Base-by-base conservation (phyloP, 2,329 filamentous ascomycete species). In the Penicillium freii region DNA sequence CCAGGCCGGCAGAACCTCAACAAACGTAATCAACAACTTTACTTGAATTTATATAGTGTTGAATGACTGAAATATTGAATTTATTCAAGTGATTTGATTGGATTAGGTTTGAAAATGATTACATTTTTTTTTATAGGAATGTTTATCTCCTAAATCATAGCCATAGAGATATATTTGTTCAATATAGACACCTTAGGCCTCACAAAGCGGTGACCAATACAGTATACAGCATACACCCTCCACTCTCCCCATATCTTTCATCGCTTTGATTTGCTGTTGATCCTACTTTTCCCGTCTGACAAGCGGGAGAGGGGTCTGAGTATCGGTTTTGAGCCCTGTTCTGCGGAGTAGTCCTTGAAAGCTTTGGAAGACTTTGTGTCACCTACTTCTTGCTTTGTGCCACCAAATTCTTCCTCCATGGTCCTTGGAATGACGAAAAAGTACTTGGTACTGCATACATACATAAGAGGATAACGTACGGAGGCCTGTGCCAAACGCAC, bases 1-100 rank as follows among this genome's bases (percentile, higher is more conserved):
- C 60, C 44, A 60, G 61, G 56, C 59, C 59, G 62, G 60, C 63
- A 64, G 62, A 64, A 66, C 49, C 45, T 49, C 57, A 56, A 59
- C 56, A 51, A 56, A 47, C 17, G 51, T 29, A 21, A 44, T 31
- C 46, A 51, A 29, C 38, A 11, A 38, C 2, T 33, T 45, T 13
- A 13, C 29, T n/a, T 34, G 17, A 19, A 19, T n/a, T 31, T 34
- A n/a, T 34, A 25, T 17, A 7, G 7, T 3, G 19, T 4, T 11
- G 15, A 46, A 9, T 11, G 31, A 21, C 11, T 10, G 8, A 17
- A 47, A 7, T 31, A 31, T 42, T 23, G 36, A 19, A 27, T 17
- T 33, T 33, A 13, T 5, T 42, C 5, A 4, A 33, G 13, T 11
- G 9, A 10, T 38, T 17, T 29, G 25, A 39, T 19, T 21, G 10